Conservation (phyloP, 345 rosid species). For the Ailanthus altissimus region DNA sequence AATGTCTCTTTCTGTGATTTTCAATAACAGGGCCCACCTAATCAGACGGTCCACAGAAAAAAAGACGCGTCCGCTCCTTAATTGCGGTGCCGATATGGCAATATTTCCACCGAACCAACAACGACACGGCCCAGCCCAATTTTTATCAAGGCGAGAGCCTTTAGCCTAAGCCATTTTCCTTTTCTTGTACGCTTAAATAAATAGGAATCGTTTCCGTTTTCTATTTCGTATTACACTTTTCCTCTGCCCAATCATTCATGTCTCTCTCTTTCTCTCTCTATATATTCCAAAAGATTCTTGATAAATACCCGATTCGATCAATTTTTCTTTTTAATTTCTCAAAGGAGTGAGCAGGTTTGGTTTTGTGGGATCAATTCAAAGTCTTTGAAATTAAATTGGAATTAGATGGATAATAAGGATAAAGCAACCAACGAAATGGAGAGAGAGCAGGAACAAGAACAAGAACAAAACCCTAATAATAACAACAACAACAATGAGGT, state of each 20-base stretch:
- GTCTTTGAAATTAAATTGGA: neutral
- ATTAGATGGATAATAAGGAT: conserved; percentile 33
- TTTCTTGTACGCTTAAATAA: neutral
- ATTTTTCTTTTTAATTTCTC: neutral
- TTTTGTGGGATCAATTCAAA: neutral
- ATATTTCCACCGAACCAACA: neutral
- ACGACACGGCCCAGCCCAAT: neutral
- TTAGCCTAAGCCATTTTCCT: neutral
- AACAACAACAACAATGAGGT: conserved; percentile 17
- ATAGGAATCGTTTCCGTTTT: neutral
- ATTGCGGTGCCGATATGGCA: neutral
- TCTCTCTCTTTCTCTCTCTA: neutral
- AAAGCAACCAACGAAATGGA: conserved; percentile 24
- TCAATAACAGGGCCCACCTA: neutral
- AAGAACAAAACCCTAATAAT: conserved; percentile 35
- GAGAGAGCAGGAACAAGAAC: conserved; percentile 24
- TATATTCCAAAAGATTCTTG: neutral
- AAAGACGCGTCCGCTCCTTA: neutral
- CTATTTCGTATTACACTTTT: neutral
- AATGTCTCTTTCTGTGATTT: neutral
- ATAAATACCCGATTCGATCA: conserved; percentile 17
- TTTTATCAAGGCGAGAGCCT: neutral
- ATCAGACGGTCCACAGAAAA: neutral
- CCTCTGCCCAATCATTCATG: neutral
- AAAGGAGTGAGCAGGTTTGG: neutral